These are phyloP conservation scores for Paracoccidioides brasiliensis DNA, from an alignment of 2,329 filamentous ascomycete species.

Conservation along the genomic window DNA sequence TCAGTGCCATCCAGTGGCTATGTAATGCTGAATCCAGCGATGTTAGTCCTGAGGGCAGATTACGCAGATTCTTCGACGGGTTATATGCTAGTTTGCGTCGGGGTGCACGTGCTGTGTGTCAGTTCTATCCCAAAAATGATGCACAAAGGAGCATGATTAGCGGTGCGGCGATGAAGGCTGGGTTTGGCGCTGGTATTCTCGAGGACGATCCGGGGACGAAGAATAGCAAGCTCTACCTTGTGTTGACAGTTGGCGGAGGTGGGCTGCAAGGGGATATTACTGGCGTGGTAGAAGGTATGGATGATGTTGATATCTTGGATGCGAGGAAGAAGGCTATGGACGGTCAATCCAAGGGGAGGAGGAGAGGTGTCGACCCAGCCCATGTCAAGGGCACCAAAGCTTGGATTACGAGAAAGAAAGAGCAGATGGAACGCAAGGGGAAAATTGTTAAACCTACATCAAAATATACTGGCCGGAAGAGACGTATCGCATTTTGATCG, in stretches of 20 bases:
- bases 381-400: conserved; percentile 38
- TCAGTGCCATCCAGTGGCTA: conserved; percentile 95
- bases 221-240: conserved; percentile 90
- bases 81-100: conserved; percentile 72
- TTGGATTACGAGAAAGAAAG: conserved; percentile 54
- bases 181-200: conserved; percentile 85
- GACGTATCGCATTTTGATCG: conserved; percentile 59
- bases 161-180: conserved; percentile 76
- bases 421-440: conserved; percentile 83
- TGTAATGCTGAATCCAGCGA: conserved; percentile 89
- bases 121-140: conserved; percentile 97
- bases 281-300: conserved; percentile 77
- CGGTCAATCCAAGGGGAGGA: conserved; percentile 33
- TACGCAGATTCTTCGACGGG: conserved; percentile 82
- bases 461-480: conserved; percentile 87
- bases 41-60: conserved; percentile 62
- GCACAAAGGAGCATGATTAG: conserved; percentile 85
- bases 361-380: conserved; percentile 37
- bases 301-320: conserved; percentile 71
- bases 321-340: conserved; percentile 40
- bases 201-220: conserved; percentile 96
- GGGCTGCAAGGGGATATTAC: conserved; percentile 62
- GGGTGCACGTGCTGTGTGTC: conserved; percentile 82
- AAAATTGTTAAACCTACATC: conserved; percentile 85
- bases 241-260: conserved; percentile 75